A percentile compares a stretch with the other conserved stretches of the same genome.
These are phyloP conservation scores for Leccinum subrobustum DNA, from an alignment of 1,284 basidiomycete genomes.

Conservation along the genomic window DNA sequence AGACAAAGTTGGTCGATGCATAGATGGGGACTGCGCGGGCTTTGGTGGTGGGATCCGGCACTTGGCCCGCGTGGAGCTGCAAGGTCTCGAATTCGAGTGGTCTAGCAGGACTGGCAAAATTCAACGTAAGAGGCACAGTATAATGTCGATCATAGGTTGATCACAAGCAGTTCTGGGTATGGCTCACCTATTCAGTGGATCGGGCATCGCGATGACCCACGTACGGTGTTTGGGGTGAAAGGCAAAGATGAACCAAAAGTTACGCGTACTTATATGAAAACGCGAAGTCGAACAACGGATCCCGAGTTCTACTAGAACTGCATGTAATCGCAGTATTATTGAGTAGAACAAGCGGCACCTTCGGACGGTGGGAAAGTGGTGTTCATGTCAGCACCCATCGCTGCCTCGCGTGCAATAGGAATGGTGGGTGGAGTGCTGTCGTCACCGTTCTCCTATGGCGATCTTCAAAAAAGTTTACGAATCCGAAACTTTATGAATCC, in stretches of 20 bases:
- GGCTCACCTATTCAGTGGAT: not conserved
- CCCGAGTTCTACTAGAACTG: not conserved
- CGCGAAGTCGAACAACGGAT: not conserved
- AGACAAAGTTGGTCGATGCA: conserved; percentile 73
- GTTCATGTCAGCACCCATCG: no score
- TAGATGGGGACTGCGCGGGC: conserved; percentile 86
- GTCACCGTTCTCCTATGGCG: no score
- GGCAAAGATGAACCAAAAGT: not conserved
- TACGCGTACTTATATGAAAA: not conserved
- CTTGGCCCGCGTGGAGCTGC: conserved; percentile 82
- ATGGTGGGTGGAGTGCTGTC: no score
- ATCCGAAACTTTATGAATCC: no score
- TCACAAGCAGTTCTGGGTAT: not conserved
- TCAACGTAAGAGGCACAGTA: not conserved
- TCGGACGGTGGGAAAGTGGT: no score
- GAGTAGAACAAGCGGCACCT: no score
- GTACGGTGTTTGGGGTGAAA: not conserved
- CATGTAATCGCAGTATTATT: conserved; percentile 10
- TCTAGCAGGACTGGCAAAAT: conserved; percentile 13
- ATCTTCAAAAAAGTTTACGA: no score
- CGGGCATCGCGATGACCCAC: not conserved
- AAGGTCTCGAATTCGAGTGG: conserved; percentile 72
- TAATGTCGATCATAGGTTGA: not conserved
- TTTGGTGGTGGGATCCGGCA: conserved; percentile 68
- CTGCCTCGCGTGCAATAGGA: no score